Conservation (phyloP, 306 rosid species). For the Sicyos baderoa region DNA sequence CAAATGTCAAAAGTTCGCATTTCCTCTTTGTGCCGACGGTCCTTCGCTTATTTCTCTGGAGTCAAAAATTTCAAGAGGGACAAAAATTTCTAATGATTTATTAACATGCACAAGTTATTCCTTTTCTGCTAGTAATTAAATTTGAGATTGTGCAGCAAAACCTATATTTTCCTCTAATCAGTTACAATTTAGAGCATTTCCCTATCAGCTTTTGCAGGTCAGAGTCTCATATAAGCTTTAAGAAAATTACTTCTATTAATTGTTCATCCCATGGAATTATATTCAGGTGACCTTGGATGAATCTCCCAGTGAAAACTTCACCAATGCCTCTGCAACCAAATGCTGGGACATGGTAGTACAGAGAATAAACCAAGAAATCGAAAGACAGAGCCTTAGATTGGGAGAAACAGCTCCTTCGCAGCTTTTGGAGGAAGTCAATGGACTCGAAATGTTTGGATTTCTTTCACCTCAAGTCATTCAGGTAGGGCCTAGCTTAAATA, state of each 20-base stretch:
- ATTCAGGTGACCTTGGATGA: constrained; percentile 77
- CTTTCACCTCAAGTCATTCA: constrained; percentile 43
- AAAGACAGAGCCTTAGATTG: constrained; percentile 30
- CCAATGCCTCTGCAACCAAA: constrained; percentile 42
- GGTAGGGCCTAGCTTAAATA: constrained; percentile 32
- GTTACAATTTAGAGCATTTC: background rate
- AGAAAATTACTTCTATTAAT: background rate
- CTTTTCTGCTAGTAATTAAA: background rate
- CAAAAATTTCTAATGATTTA: background rate
- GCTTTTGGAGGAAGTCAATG: constrained; percentile 41
- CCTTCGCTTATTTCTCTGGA: too few species aligned
- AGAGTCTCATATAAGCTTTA: background rate
- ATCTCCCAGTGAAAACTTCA: constrained; percentile 42
- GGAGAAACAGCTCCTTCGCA: constrained; percentile 37
- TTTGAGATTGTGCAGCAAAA: background rate
- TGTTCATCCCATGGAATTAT: background rate
- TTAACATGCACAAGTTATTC: background rate
- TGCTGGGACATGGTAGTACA: constrained; percentile 74
- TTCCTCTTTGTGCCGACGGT: constrained; percentile 5
- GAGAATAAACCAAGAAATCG: constrained; percentile 44
- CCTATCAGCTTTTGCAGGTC: constrained; percentile 4
- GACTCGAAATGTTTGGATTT: constrained; percentile 81
- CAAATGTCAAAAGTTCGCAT: constrained; percentile 2
- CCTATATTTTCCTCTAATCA: background rate
- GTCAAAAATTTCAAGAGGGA: background rate